Base-by-base conservation (phyloP, 345 rosid genomes). In the Noccaea caerulescens region DNA sequence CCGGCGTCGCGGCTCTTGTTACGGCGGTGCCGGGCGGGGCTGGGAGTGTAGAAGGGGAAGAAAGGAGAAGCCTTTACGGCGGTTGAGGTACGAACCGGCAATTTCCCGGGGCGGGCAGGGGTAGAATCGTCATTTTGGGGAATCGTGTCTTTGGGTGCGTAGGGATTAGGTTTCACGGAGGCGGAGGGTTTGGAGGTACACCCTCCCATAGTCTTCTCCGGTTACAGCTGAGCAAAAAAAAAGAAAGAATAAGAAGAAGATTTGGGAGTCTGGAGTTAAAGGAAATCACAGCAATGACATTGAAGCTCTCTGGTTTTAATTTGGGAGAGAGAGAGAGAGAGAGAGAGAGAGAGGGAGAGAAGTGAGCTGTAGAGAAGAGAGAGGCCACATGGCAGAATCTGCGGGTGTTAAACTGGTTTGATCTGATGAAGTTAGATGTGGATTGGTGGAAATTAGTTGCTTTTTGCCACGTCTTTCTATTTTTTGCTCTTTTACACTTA, bases 131-230 rank as follows among this genome's bases (percentile, higher is more conserved):
- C 91, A 77, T 73, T 72, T 18, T n/a, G 58, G 46, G 43, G 77
- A 37, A 45, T 14, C 0, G 52, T 6, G 76, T 76, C 79, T 58
- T 68, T 79, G 1, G 89, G 69, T 8, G 89, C 87, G 69, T 79
- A 89, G 1, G 92, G 92, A 85, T 92, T 89, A 42, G 86, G 85
- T 44, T 78, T 85, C 2, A 73, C 85, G 73, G 78, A 54, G 75
- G 64, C 1, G 8, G 83, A 78, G 11, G 86, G 86, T 61, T 86
- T 92, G 6, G 97, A 92, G 11, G 85, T 81, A 83, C 97, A 89
- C 13, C 72, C 66, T 58, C 97, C 97, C 97, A 92, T 91, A 42
- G 2, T 42, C 37, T 41, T 18, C 55, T 59, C 50, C 18, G 77
- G 38, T 62, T n/a, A 46, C 16, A 47, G 23, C 23, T 20, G 23